Base-by-base conservation (phyloP, 2,329 filamentous ascomycete genomes). In the Coniochaeta pulveracea region DNA sequence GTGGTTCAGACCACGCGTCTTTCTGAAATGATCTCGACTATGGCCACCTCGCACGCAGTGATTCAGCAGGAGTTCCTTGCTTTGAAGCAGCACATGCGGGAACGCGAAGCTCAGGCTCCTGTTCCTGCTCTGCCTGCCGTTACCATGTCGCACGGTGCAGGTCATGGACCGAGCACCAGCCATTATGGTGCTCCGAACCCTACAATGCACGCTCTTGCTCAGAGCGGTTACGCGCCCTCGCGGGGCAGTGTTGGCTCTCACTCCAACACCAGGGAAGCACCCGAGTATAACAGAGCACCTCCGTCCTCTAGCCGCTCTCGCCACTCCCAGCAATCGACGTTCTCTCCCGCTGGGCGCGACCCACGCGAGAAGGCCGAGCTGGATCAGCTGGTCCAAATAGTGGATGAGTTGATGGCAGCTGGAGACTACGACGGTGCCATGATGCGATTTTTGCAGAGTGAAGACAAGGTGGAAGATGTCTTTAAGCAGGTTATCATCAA, bases 41-140 rank as follows among this genome's bases (percentile, higher is more conserved):
- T 89, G 76, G 76, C 76, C 5, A 58, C 72, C 5, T 69, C 71
- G 2, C 82, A 88, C 55, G 58, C 70, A 4, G 69, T 80, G 35
- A 75, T 85, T 43, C 80, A 86, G 51, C 69, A 69, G 26, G 69
- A 72, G 42, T 63, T 78, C 36, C 30, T 35, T 6, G 26, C 40
- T 10, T 54, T 76, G 33, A 75, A 72, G 21, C 48, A 47, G 21
- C 48, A 48, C 27, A 34, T 43, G 15, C 40, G 45, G 28, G 40
- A 43, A 17, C 46, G 47, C 29, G 41, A 46, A 33, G 39, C 38
- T 17, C 36, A 36, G 6, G 26, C 34, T 12, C 19, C 19, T 5
- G 19, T 22, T 18, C 38, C 38, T n/a, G 34, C 10, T 31, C 40
- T 22, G 34, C 21, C n/a, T n/a, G n/a, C n/a, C n/a, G n/a, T n/a